Evolutionary conservation across 441 rosid genomes (phyloP).

Genomic region (Bruguiera hainesii): DNA sequence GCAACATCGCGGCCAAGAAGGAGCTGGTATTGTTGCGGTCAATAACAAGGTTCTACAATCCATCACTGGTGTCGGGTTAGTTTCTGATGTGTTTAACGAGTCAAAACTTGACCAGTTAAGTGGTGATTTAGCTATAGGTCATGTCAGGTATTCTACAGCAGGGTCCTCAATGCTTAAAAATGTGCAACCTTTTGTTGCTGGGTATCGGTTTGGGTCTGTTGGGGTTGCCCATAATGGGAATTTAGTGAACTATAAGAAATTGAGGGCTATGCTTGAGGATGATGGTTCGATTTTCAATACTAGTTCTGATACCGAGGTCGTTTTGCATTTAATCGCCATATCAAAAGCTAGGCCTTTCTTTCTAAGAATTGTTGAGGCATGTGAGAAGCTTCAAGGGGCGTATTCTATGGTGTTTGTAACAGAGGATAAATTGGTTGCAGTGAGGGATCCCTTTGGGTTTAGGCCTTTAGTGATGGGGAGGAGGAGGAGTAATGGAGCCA

Average conservation of each 20-base stretch:
- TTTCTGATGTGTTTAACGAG: constrained; percentile 79
- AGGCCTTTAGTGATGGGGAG: constrained; percentile 91
- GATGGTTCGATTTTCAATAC: constrained; percentile 77
- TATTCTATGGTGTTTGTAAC: constrained; percentile 88
- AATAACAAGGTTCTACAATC: constrained; percentile 65
- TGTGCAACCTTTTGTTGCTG: constrained; percentile 86
- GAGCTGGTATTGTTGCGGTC: constrained; percentile 93
- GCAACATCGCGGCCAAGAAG: constrained; percentile 94
- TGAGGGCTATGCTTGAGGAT: constrained; percentile 66
- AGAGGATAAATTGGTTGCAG: constrained; percentile 87
- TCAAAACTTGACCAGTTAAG: constrained; percentile 74
- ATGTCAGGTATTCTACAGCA: constrained; percentile 84
- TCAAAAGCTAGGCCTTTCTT: constrained; percentile 80
- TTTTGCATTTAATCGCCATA: constrained; percentile 77
- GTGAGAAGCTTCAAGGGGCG: constrained; percentile 74
- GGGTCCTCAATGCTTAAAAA: constrained; percentile 87
- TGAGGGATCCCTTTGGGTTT: constrained; percentile 80
- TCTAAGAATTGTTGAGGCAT: constrained; percentile 69
- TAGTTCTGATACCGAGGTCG: constrained; percentile 82
- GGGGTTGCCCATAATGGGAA: constrained; percentile 92
- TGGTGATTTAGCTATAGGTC: constrained; percentile 78
- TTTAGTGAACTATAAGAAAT: constrained; percentile 57
- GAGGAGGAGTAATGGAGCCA: constrained; percentile 81
- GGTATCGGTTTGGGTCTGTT: constrained; percentile 68
- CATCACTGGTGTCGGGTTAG: constrained; percentile 88